Percentiles rank a stretch among this genome's conserved stretches.
Evolutionary conservation across 345 rosid genomes (phyloP).

Genomic region (Capsella bursapastoris): DNA sequence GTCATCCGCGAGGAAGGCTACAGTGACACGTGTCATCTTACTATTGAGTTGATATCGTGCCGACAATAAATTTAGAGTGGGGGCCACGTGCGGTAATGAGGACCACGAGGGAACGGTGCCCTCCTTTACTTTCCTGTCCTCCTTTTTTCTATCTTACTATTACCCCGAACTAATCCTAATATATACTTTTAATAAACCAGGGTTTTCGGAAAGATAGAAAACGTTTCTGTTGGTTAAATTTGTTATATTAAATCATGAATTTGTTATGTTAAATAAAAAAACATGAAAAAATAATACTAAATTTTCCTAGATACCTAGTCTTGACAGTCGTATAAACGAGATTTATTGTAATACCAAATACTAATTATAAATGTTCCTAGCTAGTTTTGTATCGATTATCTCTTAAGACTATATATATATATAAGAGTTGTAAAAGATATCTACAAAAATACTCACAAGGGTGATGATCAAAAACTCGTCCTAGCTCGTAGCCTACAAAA

Average conservation of each 20-base stretch:
- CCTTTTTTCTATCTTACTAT: neutral
- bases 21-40: conserved; percentile 10
- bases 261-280: neutral
- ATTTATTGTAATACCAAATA: too few species aligned
- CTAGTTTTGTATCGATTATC: neutral
- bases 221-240: too few species aligned
- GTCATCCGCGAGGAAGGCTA: neutral
- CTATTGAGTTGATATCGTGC: conserved; percentile 11
- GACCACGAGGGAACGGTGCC: conserved; percentile 40
- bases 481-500: neutral
- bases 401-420: neutral
- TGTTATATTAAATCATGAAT: neutral
- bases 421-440: neutral
- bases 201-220: too few species aligned
- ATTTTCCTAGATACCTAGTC: too few species aligned
- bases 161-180: neutral
- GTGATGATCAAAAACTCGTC: neutral
- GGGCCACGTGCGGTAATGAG: conserved; percentile 26
- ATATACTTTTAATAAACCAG: neutral
- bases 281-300: neutral
- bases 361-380: too few species aligned
- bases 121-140: conserved; percentile 32
- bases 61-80: conserved; percentile 32
- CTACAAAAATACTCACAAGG: neutral
- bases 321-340: too few species aligned